Base-by-base conservation (phyloP, 495 filamentous ascomycete species). In the Daldinia concentrica region DNA sequence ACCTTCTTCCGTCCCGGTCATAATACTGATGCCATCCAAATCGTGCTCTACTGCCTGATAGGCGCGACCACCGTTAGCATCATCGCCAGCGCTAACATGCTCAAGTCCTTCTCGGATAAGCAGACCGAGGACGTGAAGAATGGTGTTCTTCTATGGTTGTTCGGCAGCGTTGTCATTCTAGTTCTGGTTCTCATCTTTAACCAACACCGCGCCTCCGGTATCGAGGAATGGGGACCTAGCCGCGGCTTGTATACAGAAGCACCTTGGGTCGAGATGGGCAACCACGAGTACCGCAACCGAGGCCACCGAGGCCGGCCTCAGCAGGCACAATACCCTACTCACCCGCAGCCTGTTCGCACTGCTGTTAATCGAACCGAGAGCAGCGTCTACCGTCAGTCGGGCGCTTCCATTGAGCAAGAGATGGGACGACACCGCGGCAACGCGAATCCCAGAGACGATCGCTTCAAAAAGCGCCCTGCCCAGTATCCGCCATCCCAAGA, bases 231-330 rank as follows among this genome's bases (percentile, higher is more conserved):
- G 30, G 30, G 54, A 12, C 19, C 43, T 48, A 36, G 54, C 5
- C 54, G 30, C 2, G 50, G 50, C 6, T 15, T 27, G 5, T 30
- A 30, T 30, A 8, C 15, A 2, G 30, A 32, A 29, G 15, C n/a
- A 11, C 14, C 17, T 6, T 57, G 54, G 54, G 19, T 57, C 54
- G 54, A 57, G 17, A 29, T 57, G 54, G 30, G 54, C 4, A 30
- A 37, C 17, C 54, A n/a, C 54, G 9, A 30, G 2, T 3, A 17
- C 19, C 30, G 30, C n/a, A 3, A 2, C 4, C 14, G 29, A 24
- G 17, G 54, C n/a, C 8, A 2, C 4, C 14, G 29, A 24, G 17
- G 54, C n/a, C 30, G 15, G 30, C 27, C 43, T 24, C 43, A 48
- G 43, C 17, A 24, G 6, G 0, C 9, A 17, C 54, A 4, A 48